Evolutionary conservation across 306 rosid species (phyloP), one percentile per base, ranked within the genome.

Genomic region (Fragaria vesca): DNA sequence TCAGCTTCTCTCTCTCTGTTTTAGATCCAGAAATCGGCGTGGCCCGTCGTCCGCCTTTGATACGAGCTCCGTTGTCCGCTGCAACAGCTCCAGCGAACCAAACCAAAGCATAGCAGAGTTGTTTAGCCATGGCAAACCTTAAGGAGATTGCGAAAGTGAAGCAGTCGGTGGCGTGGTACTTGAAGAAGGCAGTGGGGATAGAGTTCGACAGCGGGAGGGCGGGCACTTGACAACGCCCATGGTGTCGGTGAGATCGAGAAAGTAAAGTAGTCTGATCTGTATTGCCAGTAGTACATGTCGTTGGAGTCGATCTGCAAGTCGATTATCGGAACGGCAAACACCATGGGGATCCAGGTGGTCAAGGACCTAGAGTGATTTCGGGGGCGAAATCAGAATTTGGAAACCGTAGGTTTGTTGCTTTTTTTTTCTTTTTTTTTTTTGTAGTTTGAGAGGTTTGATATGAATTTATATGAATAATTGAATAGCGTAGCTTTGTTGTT

Each of bases 331-430:
- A 95, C 93, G 4, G 96, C 98, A 0, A 89, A 83, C 16, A 68
- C 88, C 55, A 95, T 91, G 97, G 97, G 98, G 70, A 90, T 90
- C 21, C 76, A 86, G 90, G 88, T 92, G 66, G 93, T 87, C 3
- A 88, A 89, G 81, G 95, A 90, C 30, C 87, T 91, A 80, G 96
- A 92, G 18, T 89, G 79, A 89, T 55, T 32, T 46, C 66, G 46
- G 28, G 57, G 26, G 34, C 34, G 4, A 32, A 32, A 32, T 32
- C 34, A 3, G 34, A 32, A 32, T 32, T 32, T 4, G 4, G 34
- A 32, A 32, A 32, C 34, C 34, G 0, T 32, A 32, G 34, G 34
- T 32, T 32, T 2, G 3, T 2, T 2, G 28, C 28, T 30, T 30
- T 30, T 0, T 30, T 30, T 30, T 1, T 32, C 2, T 32, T 32